A percentile compares a stretch with the other conserved stretches of the same genome.
phyloP scores from a whole-genome alignment of 768 basidiomycete genomes.

The Lentinula sp. region DNA sequence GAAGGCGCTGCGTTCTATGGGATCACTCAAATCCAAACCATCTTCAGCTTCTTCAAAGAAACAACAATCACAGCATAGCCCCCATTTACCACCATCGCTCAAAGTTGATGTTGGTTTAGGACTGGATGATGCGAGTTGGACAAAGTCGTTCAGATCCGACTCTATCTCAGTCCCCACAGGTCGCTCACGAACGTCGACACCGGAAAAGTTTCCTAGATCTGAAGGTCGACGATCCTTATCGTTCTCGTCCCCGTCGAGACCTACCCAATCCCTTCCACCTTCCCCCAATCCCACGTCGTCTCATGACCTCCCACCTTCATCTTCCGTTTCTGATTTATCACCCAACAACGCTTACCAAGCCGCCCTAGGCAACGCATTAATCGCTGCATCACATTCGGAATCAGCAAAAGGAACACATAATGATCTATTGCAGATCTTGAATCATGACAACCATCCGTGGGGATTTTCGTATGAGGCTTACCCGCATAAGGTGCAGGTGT shows the following conservation, averaged over 20 bases:
- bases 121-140: slow-evolving; percentile 52
- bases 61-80: slow-evolving; percentile 29
- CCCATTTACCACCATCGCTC: slow-evolving; percentile 47
- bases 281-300: slow-evolving; percentile 44
- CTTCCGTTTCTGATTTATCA: not conserved
- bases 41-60: slow-evolving; percentile 24
- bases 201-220: slow-evolving; percentile 39
- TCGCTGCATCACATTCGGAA: slow-evolving; percentile 93
- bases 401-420: slow-evolving; percentile 86
- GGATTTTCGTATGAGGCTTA: slow-evolving; percentile 86
- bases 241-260: slow-evolving; percentile 39
- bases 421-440: slow-evolving; percentile 88
- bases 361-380: slow-evolving; percentile 81
- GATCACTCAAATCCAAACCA: slow-evolving; percentile 62
- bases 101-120: slow-evolving; percentile 53
- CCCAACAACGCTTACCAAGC: slow-evolving; percentile 46
- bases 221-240: slow-evolving; percentile 70
- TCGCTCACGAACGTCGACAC: slow-evolving; percentile 15
- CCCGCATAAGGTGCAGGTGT: slow-evolving; percentile 71
- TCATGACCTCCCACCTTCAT: slow-evolving; percentile 17
- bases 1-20: slow-evolving; percentile 76
- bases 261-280: slow-evolving; percentile 37
- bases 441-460: slow-evolving; percentile 84
- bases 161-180: slow-evolving; percentile 8
- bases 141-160: slow-evolving; percentile 15